A percentile compares a stretch with the other conserved stretches of the same genome.
Evolutionary conservation across 768 basidiomycete genomes (phyloP).

Genomic region (Leccinum broughii): DNA sequence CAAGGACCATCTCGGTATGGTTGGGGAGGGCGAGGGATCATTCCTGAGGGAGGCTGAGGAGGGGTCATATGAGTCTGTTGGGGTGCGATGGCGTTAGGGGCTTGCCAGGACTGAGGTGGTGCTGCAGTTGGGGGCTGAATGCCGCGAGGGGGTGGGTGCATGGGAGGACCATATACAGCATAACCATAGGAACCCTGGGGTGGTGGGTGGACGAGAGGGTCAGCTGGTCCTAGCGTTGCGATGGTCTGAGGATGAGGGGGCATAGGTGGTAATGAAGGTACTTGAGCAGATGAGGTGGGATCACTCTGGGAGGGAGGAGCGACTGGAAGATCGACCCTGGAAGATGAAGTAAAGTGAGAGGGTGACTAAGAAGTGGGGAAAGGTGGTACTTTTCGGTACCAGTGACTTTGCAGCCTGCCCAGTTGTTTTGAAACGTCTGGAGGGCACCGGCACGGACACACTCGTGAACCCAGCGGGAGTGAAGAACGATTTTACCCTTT

Average conservation of each 20-base stretch:
- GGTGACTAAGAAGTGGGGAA: not conserved
- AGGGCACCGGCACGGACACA: constrained; percentile 69
- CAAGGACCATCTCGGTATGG: constrained; percentile 55
- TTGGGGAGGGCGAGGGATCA: constrained; percentile 45
- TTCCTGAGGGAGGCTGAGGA: constrained; percentile 44
- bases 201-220: constrained; percentile 32
- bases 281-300: constrained; percentile 26
- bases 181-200: constrained; percentile 32
- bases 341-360: not conserved
- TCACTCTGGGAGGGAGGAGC: constrained; percentile 24
- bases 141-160: constrained; percentile 39
- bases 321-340: constrained; percentile 28
- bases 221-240: constrained; percentile 28
- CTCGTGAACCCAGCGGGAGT: constrained; percentile 73
- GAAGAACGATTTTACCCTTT: constrained; percentile 77
- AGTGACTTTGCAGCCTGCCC: constrained; percentile 79
- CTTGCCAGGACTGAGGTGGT: constrained; percentile 67
- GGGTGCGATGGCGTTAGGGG: constrained; percentile 58
- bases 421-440: constrained; percentile 74
- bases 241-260: constrained; percentile 31
- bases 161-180: constrained; percentile 42
- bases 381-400: constrained; percentile 67
- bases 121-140: constrained; percentile 48
- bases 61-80: constrained; percentile 62
- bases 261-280: constrained; percentile 27